Conservation (phyloP, 2,329 filamentous ascomycete species). For the Trichoderma sp. region DNA sequence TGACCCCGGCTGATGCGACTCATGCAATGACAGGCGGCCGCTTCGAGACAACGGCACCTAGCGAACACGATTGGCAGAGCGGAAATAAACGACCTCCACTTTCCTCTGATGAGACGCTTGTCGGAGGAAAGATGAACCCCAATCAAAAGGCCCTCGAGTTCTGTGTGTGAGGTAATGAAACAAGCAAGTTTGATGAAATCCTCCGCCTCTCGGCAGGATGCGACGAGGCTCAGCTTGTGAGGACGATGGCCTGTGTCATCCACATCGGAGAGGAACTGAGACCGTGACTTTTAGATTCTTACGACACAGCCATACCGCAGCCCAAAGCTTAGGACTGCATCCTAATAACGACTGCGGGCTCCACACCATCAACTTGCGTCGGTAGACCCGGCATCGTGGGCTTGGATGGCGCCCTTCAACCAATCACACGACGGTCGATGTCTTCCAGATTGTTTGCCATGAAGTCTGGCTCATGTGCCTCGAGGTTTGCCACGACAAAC, state of each 20-base stretch:
- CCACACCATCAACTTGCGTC: slow-evolving; percentile 20
- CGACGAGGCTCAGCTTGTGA: not conserved
- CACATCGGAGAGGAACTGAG: not conserved
- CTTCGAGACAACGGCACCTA: slow-evolving; percentile 9
- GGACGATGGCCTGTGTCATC: not conserved
- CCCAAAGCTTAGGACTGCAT: not conserved
- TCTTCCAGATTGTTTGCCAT: not conserved
- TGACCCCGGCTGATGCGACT: slow-evolving; percentile 19
- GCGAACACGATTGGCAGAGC: slow-evolving; percentile 21
- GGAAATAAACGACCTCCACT: slow-evolving; percentile 22
- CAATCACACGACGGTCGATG: not conserved
- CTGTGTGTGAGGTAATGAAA: not conserved
- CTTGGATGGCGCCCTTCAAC: not conserved
- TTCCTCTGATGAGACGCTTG: slow-evolving; percentile 17
- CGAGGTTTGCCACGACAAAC: slow-evolving; percentile 14
- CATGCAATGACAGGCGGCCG: slow-evolving; percentile 15
- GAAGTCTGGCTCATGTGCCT: not conserved
- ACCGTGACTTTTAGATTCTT: not conserved
- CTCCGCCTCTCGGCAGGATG: slow-evolving; percentile 1
- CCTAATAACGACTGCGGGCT: not conserved
- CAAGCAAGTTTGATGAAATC: not conserved
- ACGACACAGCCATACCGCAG: not conserved
- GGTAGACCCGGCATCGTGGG: slow-evolving; percentile 15
- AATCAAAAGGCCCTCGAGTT: not conserved
- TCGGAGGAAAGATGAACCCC: not conserved